Base-by-base conservation (phyloP, 352 stramenopile genomes). In the Albugo candida region DNA sequence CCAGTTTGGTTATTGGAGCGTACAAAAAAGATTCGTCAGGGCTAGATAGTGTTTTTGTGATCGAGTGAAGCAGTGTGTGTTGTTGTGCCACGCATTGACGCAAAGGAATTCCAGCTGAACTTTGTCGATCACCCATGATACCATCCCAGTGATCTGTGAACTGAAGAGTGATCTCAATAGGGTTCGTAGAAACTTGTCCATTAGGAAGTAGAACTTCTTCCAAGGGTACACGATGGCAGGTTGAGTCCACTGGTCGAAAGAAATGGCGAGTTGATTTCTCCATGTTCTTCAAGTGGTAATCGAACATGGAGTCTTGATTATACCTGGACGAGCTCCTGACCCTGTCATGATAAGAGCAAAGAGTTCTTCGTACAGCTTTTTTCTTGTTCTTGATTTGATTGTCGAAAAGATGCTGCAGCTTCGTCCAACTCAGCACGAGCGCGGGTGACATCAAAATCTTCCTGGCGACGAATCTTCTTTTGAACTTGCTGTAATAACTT, bases 221-320 rank as follows among this genome's bases (percentile, higher is more conserved):
- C 27, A 53, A 49, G 16, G 40, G 39, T 17, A 53, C 40, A 1
- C 17, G 13, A 14, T 44, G 17, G 40, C 47, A 37, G 16, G 27
- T 53, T 37, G 38, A 49, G 17, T 53, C 56, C 4, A 53, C 13
- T 19, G 48, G 48, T 35, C 20, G 37, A 12, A 53, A 53, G 39
- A 53, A 53, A 37, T 53, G 48, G 13, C 41, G 35, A 2, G 39
- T 39, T 11, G 38, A 53, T 19, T 40, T 1, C 48, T 53, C 48
- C 27, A 44, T 12, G 36, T 50, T 47, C 27, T 41, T 13, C 16
- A 34, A 34, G 38, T 5, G 48, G 40, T 49, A 53, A 18, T 53
- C 48, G 34, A 53, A 53, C 27, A 44, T 44, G 20, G 48, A 42
- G 48, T 53, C 48, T 50, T 53, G 48, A 19, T 50, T 53, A 17